Percentiles rank a stretch among this genome's conserved stretches.
These are phyloP conservation scores for Botryotinia narcissicola DNA, from an alignment of 2,329 filamentous ascomycete species.

Conservation along the genomic window DNA sequence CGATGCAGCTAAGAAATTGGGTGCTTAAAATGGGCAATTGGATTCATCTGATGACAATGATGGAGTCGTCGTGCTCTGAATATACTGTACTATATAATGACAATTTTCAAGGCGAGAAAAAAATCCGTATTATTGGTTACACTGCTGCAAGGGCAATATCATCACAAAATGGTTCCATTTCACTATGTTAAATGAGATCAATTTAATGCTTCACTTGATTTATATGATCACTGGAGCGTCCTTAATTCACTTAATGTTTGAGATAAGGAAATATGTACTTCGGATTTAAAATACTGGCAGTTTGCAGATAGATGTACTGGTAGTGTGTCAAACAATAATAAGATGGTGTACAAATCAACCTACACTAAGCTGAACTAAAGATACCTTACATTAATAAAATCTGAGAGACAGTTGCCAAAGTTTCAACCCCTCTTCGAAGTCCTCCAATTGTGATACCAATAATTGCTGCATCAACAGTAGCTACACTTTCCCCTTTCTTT, in stretches of 20 bases:
- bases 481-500: background rate
- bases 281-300: background rate
- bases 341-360: background rate
- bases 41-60: background rate
- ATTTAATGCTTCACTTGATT: background rate
- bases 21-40: background rate
- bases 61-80: background rate
- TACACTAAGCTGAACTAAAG: background rate
- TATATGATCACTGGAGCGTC: background rate
- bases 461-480: background rate
- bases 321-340: background rate
- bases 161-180: background rate
- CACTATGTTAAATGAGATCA: background rate
- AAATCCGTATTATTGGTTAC: background rate
- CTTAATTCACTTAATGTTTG: background rate
- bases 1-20: conserved; percentile 20
- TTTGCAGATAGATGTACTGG: background rate
- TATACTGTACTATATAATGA: background rate
- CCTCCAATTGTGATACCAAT: background rate
- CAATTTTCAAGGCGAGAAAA: background rate
- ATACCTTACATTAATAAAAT: background rate
- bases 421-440: background rate
- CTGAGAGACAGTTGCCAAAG: background rate
- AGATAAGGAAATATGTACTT: background rate
- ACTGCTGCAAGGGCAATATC: background rate